Evolutionary conservation across 2,329 filamentous ascomycete species (phyloP), one percentile per base, ranked within the genome.

Genomic region (Colletotrichum theobromicola): DNA sequence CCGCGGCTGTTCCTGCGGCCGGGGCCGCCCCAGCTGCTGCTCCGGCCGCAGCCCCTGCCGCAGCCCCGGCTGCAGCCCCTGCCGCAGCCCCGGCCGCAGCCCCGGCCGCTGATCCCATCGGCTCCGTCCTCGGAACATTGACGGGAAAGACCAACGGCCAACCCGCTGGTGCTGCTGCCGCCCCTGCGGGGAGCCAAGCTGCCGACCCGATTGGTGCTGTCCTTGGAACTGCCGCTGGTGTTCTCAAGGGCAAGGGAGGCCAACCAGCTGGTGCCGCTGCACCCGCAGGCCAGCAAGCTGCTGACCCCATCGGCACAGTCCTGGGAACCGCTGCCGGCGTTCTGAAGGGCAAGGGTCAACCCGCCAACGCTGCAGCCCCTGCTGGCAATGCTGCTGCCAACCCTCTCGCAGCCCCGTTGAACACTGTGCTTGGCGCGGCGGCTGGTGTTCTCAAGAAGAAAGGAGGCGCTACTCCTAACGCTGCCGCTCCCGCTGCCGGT

Each of bases 241-340:
- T 73, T 5, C 46, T 73, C 4, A 73, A 73, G 35, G 70, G 70
- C 2, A 73, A 73, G 28, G 70, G 70, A 2, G 66, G 24, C 12
- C 70, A 73, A n/a, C 70, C 70, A 18, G 70, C 71, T 58, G 71
- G 67, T 34, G 71, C 71, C 5, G 67, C 71, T 7, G 71, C 71
- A 16, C 71, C 71, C 4, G 71, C 71, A 10, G 71, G 71, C 15
- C 60, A 60, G 5, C 67, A 74, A 71, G 71, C 71, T 8, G 67
- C 71, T 2, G 61, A 71, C 16, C 71, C 71, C 0, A 34, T 74
- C 8, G 55, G 37, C 8, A 28, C 67, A 10, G 71, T 74, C 7
- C 37, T 74, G n/a, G 71, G 71, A 30, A 71, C 67, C 3, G 72
- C 72, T 9, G 72, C 67, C 5, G 72, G 72, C n/a, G 67, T 74